Percentiles rank a stretch among this genome's conserved stretches.
Conservation (phyloP, 176 grass and related monocot species). For the Aegilops longissima region DNA sequence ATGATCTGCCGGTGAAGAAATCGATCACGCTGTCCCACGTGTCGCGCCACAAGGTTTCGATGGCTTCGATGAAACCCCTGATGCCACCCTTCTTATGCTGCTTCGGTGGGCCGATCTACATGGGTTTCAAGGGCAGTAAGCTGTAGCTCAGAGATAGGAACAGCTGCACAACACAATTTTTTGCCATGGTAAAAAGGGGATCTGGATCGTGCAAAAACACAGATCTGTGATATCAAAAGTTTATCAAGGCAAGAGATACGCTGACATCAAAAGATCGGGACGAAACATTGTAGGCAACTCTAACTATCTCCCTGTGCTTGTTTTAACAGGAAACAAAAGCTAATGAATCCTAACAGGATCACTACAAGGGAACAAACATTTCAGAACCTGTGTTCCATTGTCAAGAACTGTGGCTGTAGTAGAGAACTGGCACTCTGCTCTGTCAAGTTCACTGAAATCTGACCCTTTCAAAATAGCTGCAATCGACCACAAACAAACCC, state of each 20-base stretch:
- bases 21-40: slow-evolving; percentile 41
- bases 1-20: slow-evolving; percentile 75
- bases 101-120: not conserved
- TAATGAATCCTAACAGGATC: too few species aligned
- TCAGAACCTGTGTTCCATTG: slow-evolving; percentile 82
- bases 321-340: too few species aligned
- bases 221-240: too few species aligned
- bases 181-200: too few species aligned
- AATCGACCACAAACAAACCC: slow-evolving; percentile 13
- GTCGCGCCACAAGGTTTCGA: slow-evolving; percentile 41
- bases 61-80: slow-evolving; percentile 48
- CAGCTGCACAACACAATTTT: too few species aligned
- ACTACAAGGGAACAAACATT: not conserved
- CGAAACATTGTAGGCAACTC: too few species aligned
- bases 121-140: not conserved
- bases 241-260: too few species aligned
- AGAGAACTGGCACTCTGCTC: slow-evolving; percentile 63
- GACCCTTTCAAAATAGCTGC: slow-evolving; percentile 88
- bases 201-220: too few species aligned
- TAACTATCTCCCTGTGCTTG: too few species aligned
- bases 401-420: slow-evolving; percentile 75
- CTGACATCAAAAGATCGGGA: too few species aligned
- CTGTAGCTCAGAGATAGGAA: not conserved
- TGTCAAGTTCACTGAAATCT: slow-evolving; percentile 71
- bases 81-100: slow-evolving; percentile 12